Evolutionary conservation across 371 early-diverging fungal species (phyloP), one percentile per base, ranked within the genome.

Genomic region (Mucor sp.): DNA sequence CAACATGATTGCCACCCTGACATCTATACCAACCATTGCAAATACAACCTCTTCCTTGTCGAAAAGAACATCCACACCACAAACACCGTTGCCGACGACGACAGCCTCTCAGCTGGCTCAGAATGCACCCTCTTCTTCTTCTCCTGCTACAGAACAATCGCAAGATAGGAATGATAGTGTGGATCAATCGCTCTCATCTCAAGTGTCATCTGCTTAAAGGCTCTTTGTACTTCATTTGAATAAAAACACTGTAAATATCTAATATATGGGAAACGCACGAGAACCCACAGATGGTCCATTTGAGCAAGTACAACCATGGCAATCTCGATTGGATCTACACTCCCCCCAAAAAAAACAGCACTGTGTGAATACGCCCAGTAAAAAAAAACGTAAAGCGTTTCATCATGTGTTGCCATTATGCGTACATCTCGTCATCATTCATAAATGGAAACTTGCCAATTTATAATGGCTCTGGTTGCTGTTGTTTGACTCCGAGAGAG

Each of bases 1-100:
- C 4, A 65, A 72, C 32, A 78, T 74, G 79, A 74, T 85, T 62
- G 67, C 74, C 9, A 62, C 55, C 17, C 39, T 76, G 28, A 72
- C 76, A 15, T 41, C 65, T 35, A 63, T 60, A 39, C 73, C 73
- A 30, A 73, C 69, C 21, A 58, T 68, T 59, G 28, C 68, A 15
- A 63, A 50, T 32, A n/a, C 72, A 25, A 25, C 35, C 4, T 43
- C 44, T 8, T n/a, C 17, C 25, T 43, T 30, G 2, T 8, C 17
- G 15, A 55, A 41, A 32, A 19, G 14, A 37, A 14, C 8, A 15
- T 7, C 53, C 9, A 33, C 35, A 7, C 33, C 57, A 19, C 30
- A 15, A n/a, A 53, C 23, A 15, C 53, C 27, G 1, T 25, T 27
- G 15, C 53, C 53, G 14, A 53, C 23, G 3, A 35, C 12, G 12